phyloP scores from a whole-genome alignment of 2,329 filamentous ascomycete species.

The Verticillium longisporum region DNA sequence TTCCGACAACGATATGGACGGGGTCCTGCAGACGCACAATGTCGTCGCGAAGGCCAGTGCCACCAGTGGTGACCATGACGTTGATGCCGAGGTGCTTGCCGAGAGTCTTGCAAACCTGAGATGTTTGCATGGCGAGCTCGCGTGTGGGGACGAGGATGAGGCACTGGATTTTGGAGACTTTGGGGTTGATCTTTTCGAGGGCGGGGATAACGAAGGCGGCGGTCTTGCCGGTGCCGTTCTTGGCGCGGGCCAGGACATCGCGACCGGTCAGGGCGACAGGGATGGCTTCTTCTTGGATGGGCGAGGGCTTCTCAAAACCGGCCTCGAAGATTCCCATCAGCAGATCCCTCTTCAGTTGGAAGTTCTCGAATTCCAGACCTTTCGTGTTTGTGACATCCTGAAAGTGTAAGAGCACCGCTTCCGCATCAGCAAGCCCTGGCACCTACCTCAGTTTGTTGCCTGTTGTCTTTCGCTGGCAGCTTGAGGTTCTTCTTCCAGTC shows the following conservation, averaged over 20 bases:
- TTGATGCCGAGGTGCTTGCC: conserved; percentile 97
- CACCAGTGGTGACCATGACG: conserved; percentile 98
- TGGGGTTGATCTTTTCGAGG: conserved; percentile 92
- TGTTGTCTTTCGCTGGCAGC: conserved; percentile 64
- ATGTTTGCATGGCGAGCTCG: conserved; percentile 96
- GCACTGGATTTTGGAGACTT: conserved; percentile 92
- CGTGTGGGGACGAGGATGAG: conserved; percentile 93
- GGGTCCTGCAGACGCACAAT: conserved; percentile 91
- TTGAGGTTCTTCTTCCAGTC: conserved; percentile 73
- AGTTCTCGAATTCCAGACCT: conserved; percentile 95
- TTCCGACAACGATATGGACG: conserved; percentile 96
- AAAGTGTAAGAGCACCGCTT: conserved; percentile 1
- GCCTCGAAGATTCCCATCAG: conserved; percentile 99
- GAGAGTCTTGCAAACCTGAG: conserved; percentile 96
- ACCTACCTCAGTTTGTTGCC: conserved; percentile 73
- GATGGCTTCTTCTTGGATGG: conserved; percentile 98
- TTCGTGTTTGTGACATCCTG: conserved; percentile 98
- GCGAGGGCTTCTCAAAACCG: conserved; percentile 96
- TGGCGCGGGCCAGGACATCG: conserved; percentile 92
- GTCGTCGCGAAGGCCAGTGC: conserved; percentile 90
- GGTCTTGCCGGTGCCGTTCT: conserved; percentile 98
- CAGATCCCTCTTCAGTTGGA: conserved; percentile 87
- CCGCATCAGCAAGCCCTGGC: neutral
- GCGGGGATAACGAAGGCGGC: conserved; percentile 96
- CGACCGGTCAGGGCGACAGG: conserved; percentile 91